Conservation (phyloP, 2,329 filamentous ascomycete species). For the Catunica adiposa region DNA sequence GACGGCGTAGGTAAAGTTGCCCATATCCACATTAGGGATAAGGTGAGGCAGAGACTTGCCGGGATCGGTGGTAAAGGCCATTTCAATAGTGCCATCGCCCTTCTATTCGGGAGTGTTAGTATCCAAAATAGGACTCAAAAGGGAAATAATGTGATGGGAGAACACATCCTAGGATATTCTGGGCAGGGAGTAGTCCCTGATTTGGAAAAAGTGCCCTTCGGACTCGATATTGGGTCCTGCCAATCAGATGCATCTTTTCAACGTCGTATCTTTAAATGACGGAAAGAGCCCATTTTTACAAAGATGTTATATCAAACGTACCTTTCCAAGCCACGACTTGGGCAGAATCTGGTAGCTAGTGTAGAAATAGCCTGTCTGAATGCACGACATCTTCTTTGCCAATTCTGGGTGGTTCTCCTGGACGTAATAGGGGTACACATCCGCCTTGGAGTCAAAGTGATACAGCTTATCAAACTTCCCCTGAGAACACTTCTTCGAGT, state of each 20-base stretch:
- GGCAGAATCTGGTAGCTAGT: constrained; percentile 32
- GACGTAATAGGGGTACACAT: constrained; percentile 32
- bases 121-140: too few species aligned
- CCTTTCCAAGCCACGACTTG: constrained; percentile 30
- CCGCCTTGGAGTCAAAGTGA: constrained; percentile 37
- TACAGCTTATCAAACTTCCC: constrained; percentile 33
- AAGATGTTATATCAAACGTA: constrained; percentile 16
- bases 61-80: constrained; percentile 29
- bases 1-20: constrained; percentile 32
- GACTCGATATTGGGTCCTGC: too few species aligned
- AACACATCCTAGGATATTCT: too few species aligned
- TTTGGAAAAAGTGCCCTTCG: background rate
- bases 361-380: constrained; percentile 33
- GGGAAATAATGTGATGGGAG: too few species aligned
- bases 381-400: constrained; percentile 33
- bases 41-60: constrained; percentile 27
- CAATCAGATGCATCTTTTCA: too few species aligned
- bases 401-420: constrained; percentile 26
- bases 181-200: background rate
- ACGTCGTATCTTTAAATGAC: too few species aligned
- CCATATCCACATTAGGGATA: constrained; percentile 30
- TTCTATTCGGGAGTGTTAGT: too few species aligned
- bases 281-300: too few species aligned
- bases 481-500: constrained; percentile 29
- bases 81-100: constrained; percentile 28